Evolutionary conservation across 75 land plant genomes (phyloP), one percentile per base, ranked within the genome.

Genomic region (Pseudotsuga menziesii): DNA sequence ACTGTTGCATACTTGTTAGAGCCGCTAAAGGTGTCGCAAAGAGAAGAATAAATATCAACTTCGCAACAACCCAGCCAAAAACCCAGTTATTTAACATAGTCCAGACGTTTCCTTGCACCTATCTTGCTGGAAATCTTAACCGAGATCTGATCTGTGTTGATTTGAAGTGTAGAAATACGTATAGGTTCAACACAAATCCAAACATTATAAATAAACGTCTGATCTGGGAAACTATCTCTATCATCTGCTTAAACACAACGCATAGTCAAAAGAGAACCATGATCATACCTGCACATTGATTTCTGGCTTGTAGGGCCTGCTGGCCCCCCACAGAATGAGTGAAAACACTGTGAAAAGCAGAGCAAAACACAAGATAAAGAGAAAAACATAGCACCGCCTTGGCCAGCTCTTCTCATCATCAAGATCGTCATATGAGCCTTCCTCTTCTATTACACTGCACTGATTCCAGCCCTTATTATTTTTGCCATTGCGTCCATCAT

Each of bases 271-370:
- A 56, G 6, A 36, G 5, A 13, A 72, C 22, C 35, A 3, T 54
- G 29, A 15, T 3, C 73, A 16, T n/a, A 89, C 94, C 85, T 83
- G 80, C 82, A 89, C 81, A 13, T 78, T 36, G 78, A 91, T 78
- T 23, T 56, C 39, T 14, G 94, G 94, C 71, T 83, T 85, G 78
- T 84, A 88, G 48, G 83, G 69, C 12, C 83, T 64, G 27, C 89
- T 85, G 8, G 86, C 89, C 23, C 89, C 89, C 91, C 89, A 91
- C 11, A 91, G 62, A 41, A 90, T 78, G 60, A 90, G 75, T 22
- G 86, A 82, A 23, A 90, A 88, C 76, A 90, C 20, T 54, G 82
- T 67, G 64, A 91, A 89, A n/a, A 89, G 76, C 23, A 84, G 35
- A 26, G 83, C 25, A 76, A 89, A 91, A 6, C 85, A 84, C 17